Evolutionary conservation across 306 rosid species (phyloP), one percentile per base, ranked within the genome.

Genomic region (Psophocarpus tetragonolobus): DNA sequence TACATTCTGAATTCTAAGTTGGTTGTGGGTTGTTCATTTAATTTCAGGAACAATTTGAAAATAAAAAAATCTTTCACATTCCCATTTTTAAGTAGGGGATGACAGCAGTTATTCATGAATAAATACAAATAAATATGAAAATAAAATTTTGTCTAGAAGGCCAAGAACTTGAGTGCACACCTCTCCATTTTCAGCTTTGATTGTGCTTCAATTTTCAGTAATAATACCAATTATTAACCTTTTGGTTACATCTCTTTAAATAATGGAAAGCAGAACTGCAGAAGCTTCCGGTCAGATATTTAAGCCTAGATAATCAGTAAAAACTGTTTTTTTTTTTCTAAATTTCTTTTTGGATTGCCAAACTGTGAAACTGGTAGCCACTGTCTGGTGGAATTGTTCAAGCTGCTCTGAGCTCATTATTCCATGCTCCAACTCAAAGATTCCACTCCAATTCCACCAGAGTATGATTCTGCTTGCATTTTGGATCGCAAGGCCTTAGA

Each of bases 181-280:
- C 33, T 56, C 58, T 4, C 18, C 39, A 21, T 58, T 60, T 75
- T 38, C 50, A 54, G 81, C 57, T 66, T 38, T 60, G 60, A 12
- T 33, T 45, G 18, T 48, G 65, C 61, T 69, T 60, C 66, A 18
- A 18, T 51, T 53, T 58, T 58, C 64, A 45, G 54, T n/a, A n/a
- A n/a, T 75, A 29, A 20, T n/a, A 47, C 70, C 21, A 48, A 47
- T n/a, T 15, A 65, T 35, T 20, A 64, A 30, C 56, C 5, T 50
- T 48, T 58, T 45, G 58, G 32, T 57, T 53, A 6, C 29, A 62
- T 64, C 54, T 72, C 32, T 63, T 54, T 27, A n/a, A 36, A 23
- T 21, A 24, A 56, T 77, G 67, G 20, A 44, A 71, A 32, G n/a
- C n/a, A n/a, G n/a, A n/a, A n/a, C n/a, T n/a, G 72, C 20, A 77